Conservation (phyloP, 2,329 filamentous ascomycete genomes). For the Alternaria sp. region DNA sequence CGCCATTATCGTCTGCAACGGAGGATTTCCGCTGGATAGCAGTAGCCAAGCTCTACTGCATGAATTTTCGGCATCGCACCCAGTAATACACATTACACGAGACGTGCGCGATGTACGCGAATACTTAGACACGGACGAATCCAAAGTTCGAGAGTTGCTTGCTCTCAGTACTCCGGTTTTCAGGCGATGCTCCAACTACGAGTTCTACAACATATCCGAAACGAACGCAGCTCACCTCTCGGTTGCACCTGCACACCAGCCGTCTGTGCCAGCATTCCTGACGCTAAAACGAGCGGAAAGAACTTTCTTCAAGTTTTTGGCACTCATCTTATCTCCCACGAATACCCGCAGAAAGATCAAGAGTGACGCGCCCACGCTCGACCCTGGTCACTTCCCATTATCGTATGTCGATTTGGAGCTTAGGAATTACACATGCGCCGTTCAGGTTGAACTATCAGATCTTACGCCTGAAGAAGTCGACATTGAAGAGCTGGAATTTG, state of each 20-base stretch:
- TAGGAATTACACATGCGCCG: slow-evolving; percentile 70
- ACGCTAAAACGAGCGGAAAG: slow-evolving; percentile 71
- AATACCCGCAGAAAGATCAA: slow-evolving; percentile 42
- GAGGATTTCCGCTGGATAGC: slow-evolving; percentile 68
- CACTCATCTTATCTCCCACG: slow-evolving; percentile 62
- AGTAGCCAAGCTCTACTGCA: slow-evolving; percentile 65
- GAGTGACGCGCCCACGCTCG: slow-evolving; percentile 57
- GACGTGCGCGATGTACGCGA: slow-evolving; percentile 68
- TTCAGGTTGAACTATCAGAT: slow-evolving; percentile 66
- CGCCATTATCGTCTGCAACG: slow-evolving; percentile 73
- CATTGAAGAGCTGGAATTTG: slow-evolving; percentile 68
- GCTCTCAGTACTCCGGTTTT: slow-evolving; percentile 64
- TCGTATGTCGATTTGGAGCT: slow-evolving; percentile 65
- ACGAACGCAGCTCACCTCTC: slow-evolving; percentile 35
- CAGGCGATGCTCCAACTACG: slow-evolving; percentile 71
- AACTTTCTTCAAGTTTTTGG: slow-evolving; percentile 72
- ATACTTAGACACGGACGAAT: slow-evolving; percentile 61
- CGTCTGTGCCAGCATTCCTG: slow-evolving; percentile 63
- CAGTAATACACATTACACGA: slow-evolving; percentile 74
- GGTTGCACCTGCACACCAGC: slow-evolving; percentile 35
- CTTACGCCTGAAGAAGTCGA: slow-evolving; percentile 63
- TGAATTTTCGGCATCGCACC: slow-evolving; percentile 69
- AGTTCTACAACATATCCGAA: slow-evolving; percentile 78
- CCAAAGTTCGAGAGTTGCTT: slow-evolving; percentile 64
- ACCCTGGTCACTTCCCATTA: slow-evolving; percentile 67